A percentile compares a stretch with the other conserved stretches of the same genome.
Conservation (phyloP, 2,329 filamentous ascomycete species). For the Meredithiella fracta region DNA sequence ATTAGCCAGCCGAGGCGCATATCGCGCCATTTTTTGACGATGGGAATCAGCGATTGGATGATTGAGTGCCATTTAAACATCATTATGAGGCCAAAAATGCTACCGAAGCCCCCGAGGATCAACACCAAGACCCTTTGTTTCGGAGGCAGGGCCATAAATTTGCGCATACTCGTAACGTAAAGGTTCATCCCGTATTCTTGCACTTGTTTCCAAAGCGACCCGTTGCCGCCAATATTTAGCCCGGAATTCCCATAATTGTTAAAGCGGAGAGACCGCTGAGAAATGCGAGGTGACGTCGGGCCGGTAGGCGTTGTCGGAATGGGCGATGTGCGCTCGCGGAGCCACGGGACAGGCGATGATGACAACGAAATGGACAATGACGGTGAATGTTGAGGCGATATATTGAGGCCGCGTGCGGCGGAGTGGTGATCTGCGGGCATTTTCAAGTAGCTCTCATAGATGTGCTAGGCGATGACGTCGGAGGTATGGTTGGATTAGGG, state of each 20-base stretch:
- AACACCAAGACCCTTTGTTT: constrained; percentile 43
- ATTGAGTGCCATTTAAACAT: constrained; percentile 65
- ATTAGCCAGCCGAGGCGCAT: constrained; percentile 57
- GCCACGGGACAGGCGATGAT: constrained; percentile 19
- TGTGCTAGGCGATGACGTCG: neutral
- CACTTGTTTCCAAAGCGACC: constrained; percentile 20
- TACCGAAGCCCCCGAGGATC: constrained; percentile 29
- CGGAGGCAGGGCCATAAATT: constrained; percentile 38
- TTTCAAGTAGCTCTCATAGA: constrained; percentile 10
- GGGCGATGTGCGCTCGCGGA: constrained; percentile 21
- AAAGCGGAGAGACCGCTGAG: constrained; percentile 23
- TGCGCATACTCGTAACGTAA: constrained; percentile 22
- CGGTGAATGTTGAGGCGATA: constrained; percentile 22
- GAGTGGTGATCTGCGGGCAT: constrained; percentile 38
- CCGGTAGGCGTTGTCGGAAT: neutral
- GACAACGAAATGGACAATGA: constrained; percentile 20
- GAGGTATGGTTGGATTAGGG: too few species aligned
- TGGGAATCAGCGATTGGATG: constrained; percentile 57
- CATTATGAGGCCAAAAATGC: constrained; percentile 46
- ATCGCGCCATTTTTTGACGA: constrained; percentile 61
- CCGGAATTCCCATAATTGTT: constrained; percentile 19
- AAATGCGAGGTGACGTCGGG: constrained; percentile 21
- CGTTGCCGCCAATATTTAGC: neutral
- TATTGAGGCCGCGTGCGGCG: constrained; percentile 32
- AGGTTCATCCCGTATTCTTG: constrained; percentile 29